Base-by-base conservation (phyloP, 2,329 filamentous ascomycete species). In the Aspergillus novoparasiticus region DNA sequence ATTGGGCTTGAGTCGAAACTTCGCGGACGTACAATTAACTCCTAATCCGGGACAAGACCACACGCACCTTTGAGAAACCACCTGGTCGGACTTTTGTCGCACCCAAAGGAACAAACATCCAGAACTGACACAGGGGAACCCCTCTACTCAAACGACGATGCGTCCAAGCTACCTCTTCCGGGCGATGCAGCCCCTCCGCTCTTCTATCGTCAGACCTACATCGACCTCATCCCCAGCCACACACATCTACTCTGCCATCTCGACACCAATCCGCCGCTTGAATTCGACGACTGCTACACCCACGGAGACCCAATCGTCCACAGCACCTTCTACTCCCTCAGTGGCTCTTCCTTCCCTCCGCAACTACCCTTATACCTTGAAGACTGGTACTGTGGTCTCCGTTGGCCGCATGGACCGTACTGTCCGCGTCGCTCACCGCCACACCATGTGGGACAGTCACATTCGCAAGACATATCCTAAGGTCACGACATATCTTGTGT, bases 371-470 rank as follows among this genome's bases (percentile, higher is more conserved):
- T 78, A 73, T 66, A 69, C 64, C 57, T 58, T 73, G 59, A 76
- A 76, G 63, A 75, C 68, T 61, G 79, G 79, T 66, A 80, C 78
- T 48, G 79, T 81, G 30, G 69, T 75, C 55, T 78, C 78, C 26
- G 78, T 78, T 56, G 79, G 78, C 57, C 71, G 71, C 30, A 81
- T 80, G 79, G 70, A 79, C 59, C 76, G 75, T 61, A 80, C 78
- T 39, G 79, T 79, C 57, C 74, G 73, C 55, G 78, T 81, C 57
- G 60, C 68, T 56, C 71, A 77, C 68, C 72, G 72, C 41, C 72
- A 75, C 69, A 74, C 63, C 19, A 51, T 62, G 59, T 80, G 72
- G 73, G 76, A 81, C 69, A 68, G 72, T 26, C 69, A 75, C 51
- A 71, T 81, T 46, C 74, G 73, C 60, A 79, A 79, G 67, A 69